Conservation (phyloP, 202 grass and related monocot genomes). For the Carex sylvatica region DNA sequence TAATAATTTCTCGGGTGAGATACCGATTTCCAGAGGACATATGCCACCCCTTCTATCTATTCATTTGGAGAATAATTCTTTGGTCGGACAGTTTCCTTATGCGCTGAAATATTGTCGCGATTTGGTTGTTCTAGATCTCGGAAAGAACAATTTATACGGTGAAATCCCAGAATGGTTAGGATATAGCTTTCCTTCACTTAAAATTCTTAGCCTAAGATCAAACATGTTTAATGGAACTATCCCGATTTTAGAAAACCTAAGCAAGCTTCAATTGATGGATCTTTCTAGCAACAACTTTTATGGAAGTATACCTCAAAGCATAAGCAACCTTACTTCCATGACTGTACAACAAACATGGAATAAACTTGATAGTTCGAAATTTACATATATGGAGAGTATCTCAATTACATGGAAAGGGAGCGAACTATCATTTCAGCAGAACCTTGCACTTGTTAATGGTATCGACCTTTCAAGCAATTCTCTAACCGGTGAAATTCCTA, state of each 20-base stretch:
- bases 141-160: slow-evolving; percentile 39
- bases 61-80: slow-evolving; percentile 37
- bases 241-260: slow-evolving; percentile 24
- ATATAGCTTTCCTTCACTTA: background rate
- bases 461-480: slow-evolving; percentile 48
- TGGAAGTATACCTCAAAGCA: slow-evolving; percentile 36
- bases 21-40: slow-evolving; percentile 21
- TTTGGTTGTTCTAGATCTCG: slow-evolving; percentile 41
- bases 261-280: slow-evolving; percentile 51
- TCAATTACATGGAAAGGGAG: slow-evolving; percentile 52
- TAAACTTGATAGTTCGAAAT: slow-evolving; percentile 11
- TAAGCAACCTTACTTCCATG: slow-evolving; percentile 48
- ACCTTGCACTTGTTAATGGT: slow-evolving; percentile 30
- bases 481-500: slow-evolving; percentile 33
- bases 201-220: slow-evolving; percentile 39
- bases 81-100: slow-evolving; percentile 36
- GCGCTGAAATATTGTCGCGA: slow-evolving; percentile 10
- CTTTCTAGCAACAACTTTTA: slow-evolving; percentile 37
- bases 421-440: slow-evolving; percentile 32
- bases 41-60: slow-evolving; percentile 39
- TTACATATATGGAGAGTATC: slow-evolving; percentile 44
- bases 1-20: slow-evolving; percentile 49
- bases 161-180: slow-evolving; percentile 52
- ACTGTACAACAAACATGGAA: slow-evolving; percentile 10
- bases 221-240: slow-evolving; percentile 51